Base-by-base conservation (phyloP, 2,329 filamentous ascomycete species). In the Pseudocercospora fijiensis region DNA sequence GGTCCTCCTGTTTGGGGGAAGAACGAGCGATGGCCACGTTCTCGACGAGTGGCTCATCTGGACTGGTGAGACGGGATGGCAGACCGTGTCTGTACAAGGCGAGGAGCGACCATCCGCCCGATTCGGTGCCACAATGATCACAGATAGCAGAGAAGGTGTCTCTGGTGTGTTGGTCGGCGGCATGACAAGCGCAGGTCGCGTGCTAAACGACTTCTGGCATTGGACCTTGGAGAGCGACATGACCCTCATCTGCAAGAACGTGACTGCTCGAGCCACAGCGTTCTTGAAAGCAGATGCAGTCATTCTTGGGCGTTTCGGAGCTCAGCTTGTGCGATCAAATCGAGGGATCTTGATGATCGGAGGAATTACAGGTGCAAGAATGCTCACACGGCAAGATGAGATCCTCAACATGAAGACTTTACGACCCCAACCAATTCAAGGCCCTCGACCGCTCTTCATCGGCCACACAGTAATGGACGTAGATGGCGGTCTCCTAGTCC, bases 151-250 rank as follows among this genome's bases (percentile, higher is more conserved):
- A 68, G 43, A 75, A 67, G 47, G 71, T 77, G 24, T 75, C 75
- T 49, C 72, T 49, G 92, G 92, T 0, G 75, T 94, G 1, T 70
- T 95, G 1, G 80, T 86, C 18, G 92, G 92, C 18, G 93, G 93
- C 0, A 88, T 96, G 72, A 81, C 82, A 22, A 77, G 78, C 43
- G 83, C 88, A 73, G 90, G 89, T 2, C 79, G 83, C 8, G 80
- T 96, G 13, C 77, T 86, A 20, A 78, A 83, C 47, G 85, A 88
- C 62, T 79, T 88, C 13, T 88, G 89, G 80, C 78, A 79, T 57
- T 96, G 91, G 90, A 79, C 77, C 51, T 64, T 74, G 20, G 71
- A 74, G 60, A 63, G 64, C 28, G 71, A 74, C 61, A 72, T 74
- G 71, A 51, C 72, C 89, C 58, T 77, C n/a, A 61, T 63, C 22